Evolutionary conservation across 2,329 filamentous ascomycete genomes (phyloP).

Genomic region (Fusarium nanum): DNA sequence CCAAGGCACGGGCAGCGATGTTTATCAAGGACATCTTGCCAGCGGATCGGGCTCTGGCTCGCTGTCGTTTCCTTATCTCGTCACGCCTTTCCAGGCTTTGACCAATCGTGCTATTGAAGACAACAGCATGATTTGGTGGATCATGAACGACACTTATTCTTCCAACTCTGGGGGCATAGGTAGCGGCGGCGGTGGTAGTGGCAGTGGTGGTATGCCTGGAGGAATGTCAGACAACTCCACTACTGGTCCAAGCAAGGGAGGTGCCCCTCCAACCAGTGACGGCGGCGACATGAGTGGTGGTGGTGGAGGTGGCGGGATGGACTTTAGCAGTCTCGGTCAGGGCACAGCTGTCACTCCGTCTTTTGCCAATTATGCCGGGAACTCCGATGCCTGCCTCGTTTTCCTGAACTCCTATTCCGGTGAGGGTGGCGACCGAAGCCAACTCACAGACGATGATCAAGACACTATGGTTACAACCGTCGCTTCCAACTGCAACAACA

Average conservation of each 20-base stretch:
- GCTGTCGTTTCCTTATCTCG: slow-evolving; percentile 59
- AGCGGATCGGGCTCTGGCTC: slow-evolving; percentile 65
- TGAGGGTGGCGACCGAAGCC: slow-evolving; percentile 76
- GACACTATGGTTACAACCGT: slow-evolving; percentile 71
- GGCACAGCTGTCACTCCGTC: not conserved
- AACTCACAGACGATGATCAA: slow-evolving; percentile 66
- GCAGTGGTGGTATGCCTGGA: not conserved
- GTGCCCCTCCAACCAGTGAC: not conserved
- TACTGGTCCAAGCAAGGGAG: not conserved
- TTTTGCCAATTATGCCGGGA: slow-evolving; percentile 3
- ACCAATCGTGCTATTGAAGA: slow-evolving; percentile 57
- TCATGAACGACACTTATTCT: not conserved
- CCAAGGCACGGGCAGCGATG: not conserved
- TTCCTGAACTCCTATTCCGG: slow-evolving; percentile 77
- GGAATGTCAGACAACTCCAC: not conserved
- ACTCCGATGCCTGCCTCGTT: slow-evolving; percentile 60
- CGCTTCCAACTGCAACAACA: slow-evolving; percentile 54
- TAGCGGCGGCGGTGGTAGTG: not conserved
- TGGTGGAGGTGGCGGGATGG: not conserved
- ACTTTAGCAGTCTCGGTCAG: not conserved
- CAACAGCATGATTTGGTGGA: slow-evolving; percentile 19
- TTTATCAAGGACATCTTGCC: slow-evolving; percentile 52
- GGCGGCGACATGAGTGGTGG: not conserved
- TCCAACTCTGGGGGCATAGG: not conserved
- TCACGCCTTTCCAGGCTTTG: slow-evolving; percentile 66